Percentiles rank a stretch among this genome's conserved stretches.
These are phyloP conservation scores for Turnera subulata DNA, from an alignment of 345 rosid species.

Conservation along the genomic window DNA sequence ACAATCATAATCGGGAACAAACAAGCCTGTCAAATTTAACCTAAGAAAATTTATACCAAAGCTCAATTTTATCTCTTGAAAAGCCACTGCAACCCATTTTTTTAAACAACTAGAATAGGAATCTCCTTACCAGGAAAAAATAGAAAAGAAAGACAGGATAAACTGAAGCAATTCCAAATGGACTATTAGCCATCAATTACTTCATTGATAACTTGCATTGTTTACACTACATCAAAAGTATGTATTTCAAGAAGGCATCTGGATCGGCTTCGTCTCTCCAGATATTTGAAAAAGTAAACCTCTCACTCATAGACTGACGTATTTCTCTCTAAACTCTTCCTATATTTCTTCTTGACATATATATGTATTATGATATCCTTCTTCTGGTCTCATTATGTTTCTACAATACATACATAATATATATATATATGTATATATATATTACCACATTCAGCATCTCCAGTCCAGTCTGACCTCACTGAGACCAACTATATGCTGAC, in stretches of 20 bases:
- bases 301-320: background rate
- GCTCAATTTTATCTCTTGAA: too few species aligned
- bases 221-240: background rate
- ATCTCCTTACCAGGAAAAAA: background rate
- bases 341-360: background rate
- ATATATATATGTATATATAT: background rate
- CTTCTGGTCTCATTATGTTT: background rate
- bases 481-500: constrained; percentile 50
- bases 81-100: too few species aligned
- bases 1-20: too few species aligned
- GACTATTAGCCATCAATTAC: constrained; percentile 5
- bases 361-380: background rate
- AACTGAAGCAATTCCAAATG: background rate
- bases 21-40: too few species aligned
- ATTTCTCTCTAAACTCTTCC: constrained; percentile 1
- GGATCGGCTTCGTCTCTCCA: constrained; percentile 36
- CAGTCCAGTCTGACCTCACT: constrained; percentile 51
- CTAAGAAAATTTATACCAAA: too few species aligned
- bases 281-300: constrained; percentile 1
- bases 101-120: too few species aligned
- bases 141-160: background rate
- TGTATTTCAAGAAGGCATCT: constrained; percentile 10
- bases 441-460: constrained; percentile 19
- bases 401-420: background rate
- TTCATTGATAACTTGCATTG: constrained; percentile 11